Evolutionary conservation across 2,329 filamentous ascomycete species (phyloP), one percentile per base, ranked within the genome.

Genomic region (Fusarium sp.): DNA sequence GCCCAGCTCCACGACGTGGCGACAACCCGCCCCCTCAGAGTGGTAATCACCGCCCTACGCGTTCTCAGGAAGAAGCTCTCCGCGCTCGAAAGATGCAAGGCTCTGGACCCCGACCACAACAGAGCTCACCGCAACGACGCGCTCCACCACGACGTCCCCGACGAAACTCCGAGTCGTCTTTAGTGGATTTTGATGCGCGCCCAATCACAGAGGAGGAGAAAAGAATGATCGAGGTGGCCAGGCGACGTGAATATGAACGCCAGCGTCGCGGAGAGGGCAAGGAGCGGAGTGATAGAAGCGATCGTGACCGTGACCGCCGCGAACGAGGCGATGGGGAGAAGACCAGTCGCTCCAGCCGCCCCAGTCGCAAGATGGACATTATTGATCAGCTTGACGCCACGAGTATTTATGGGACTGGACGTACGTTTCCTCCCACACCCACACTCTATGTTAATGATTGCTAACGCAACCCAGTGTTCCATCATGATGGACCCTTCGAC

Each of bases 301-400:
- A 77, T 8, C 85, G 86, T 43, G 63, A 66, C n/a, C 48, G 63
- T 8, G 64, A 68, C 7, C 64, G 64, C n/a, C 47, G 63, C 23
- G 75, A 75, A 20, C 68, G 70, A 26, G 77, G 79, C 60, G 85
- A 85, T 62, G 85, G 82, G 70, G 84, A 85, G 74, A 84, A 83
- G 70, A 74, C 80, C 13, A 85, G 85, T 61, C 80, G 81, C 48
- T 74, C 80, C 13, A 85, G 85, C 60, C 80, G 81, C 49, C 78
- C 81, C 15, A 85, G 80, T 72, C 79, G 83, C 54, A 86, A 85
- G 70, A 80, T 98, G 69, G 96, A 99, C 78, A 88, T 98, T 44
- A 98, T 99, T 75, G 96, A 99, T 82, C 95, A 98, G 79, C 84
- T 99, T 70, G 96, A 98, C 82, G 94, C 96, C 67, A 98, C 94